phyloP scores from a whole-genome alignment of 768 basidiomycete species.

The Tulasnella sp. region DNA sequence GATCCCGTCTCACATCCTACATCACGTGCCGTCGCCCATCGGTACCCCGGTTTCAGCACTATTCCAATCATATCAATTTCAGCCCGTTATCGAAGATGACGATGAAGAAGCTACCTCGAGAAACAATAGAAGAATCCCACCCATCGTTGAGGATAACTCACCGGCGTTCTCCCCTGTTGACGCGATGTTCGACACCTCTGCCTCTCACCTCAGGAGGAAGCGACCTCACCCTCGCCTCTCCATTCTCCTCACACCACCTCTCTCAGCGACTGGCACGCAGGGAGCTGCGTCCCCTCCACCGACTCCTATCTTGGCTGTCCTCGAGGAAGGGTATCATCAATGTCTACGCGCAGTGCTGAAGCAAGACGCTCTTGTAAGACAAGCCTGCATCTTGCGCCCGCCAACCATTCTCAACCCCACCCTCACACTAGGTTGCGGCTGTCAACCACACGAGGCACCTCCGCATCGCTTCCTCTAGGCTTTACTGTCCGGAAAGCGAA shows the following conservation, averaged over 20 bases:
- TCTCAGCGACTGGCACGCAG: neutral
- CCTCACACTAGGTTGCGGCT: neutral
- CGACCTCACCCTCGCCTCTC: neutral
- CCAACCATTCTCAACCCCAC: neutral
- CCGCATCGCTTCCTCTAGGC: neutral
- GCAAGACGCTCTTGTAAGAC: neutral
- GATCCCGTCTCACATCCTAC: neutral
- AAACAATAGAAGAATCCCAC: neutral
- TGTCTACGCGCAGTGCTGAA: constrained; percentile 1
- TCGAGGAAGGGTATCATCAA: neutral
- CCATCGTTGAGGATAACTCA: neutral
- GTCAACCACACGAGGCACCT: constrained; percentile 1
- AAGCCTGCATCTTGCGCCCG: neutral
- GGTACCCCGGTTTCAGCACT: neutral
- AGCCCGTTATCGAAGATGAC: neutral
- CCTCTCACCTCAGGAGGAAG: neutral
- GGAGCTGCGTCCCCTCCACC: neutral
- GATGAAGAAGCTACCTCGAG: neutral
- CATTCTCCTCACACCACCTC: neutral
- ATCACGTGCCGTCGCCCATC: neutral
- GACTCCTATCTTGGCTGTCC: neutral
- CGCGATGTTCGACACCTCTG: neutral
- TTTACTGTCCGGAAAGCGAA: neutral
- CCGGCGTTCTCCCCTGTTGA: neutral
- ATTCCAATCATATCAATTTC: neutral